A percentile compares a stretch with the other conserved stretches of the same genome.
Conservation (phyloP, 257 asterid genomes). For the Solanum infundibuliforme region DNA sequence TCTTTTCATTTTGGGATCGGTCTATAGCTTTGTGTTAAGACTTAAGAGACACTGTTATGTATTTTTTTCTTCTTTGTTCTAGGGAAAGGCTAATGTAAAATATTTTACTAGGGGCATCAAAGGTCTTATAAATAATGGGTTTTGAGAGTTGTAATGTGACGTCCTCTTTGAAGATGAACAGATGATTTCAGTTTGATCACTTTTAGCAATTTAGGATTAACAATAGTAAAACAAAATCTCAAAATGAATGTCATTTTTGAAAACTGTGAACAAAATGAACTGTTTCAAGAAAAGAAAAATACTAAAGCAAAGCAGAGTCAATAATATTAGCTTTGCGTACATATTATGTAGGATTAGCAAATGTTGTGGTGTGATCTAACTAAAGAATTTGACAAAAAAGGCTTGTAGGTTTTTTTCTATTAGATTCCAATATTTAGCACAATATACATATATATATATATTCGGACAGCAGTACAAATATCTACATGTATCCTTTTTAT, state of each 20-base stretch:
- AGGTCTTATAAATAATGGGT: neutral
- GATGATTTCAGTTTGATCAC: neutral
- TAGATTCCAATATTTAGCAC: neutral
- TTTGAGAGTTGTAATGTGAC: neutral
- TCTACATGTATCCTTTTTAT: neutral
- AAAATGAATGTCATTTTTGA: neutral
- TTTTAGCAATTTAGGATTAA: neutral
- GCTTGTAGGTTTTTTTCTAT: neutral
- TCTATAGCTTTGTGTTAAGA: neutral
- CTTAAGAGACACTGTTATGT: neutral
- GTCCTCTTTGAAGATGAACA: neutral
- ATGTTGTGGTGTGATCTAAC: neutral
- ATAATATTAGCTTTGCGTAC: neutral
- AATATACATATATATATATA: neutral
- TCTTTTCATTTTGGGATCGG: neutral
- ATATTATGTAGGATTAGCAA: neutral
- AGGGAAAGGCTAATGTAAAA: neutral
- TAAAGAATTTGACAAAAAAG: neutral
- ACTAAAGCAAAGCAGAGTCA: neutral
- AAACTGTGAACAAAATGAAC: neutral
- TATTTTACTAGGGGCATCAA: neutral
- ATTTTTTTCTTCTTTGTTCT: neutral
- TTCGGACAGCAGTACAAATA: neutral
- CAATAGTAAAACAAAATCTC: neutral
- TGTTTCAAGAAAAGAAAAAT: neutral